Evolutionary conservation across 179 eudicot species (phyloP).

Genomic region (Camellia oleifera): DNA sequence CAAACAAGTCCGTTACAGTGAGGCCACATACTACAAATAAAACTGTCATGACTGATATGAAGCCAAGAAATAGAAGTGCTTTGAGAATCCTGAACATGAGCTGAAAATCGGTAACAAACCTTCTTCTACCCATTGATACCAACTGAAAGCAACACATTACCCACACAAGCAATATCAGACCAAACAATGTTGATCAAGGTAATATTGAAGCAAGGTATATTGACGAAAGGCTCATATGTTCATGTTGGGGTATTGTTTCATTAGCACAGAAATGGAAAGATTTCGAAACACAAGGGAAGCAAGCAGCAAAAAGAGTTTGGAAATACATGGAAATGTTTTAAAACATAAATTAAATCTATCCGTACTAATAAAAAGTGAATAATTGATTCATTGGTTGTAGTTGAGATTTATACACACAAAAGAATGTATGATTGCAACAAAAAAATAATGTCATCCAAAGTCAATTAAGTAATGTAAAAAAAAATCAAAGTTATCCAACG

Average conservation of each 20-base stretch:
- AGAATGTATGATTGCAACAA: not conserved
- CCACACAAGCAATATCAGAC: constrained; percentile 9
- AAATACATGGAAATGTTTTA: not conserved
- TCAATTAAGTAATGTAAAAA: not conserved
- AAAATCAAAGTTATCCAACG: not conserved
- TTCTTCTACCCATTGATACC: constrained; percentile 93
- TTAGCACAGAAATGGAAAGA: not conserved
- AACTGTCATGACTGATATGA: constrained; percentile 78
- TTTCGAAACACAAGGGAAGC: not conserved
- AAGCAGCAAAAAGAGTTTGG: not conserved
- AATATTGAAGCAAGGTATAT: not conserved
- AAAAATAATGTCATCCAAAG: not conserved
- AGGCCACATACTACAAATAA: constrained; percentile 71
- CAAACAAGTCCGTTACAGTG: constrained; percentile 65
- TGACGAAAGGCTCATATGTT: no score
- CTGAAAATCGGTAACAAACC: constrained; percentile 95
- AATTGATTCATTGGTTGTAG: no score
- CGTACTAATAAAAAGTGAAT: not conserved
- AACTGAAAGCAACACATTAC: constrained; percentile 39
- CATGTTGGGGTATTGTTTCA: not conserved
- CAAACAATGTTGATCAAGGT: constrained; percentile 1
- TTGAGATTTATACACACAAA: not conserved
- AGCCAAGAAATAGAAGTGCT: constrained; percentile 84
- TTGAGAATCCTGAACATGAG: constrained; percentile 94
- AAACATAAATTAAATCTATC: not conserved